Conservation (phyloP, 1,139 yeast genomes). For the Scheffersomyces insectosa region DNA sequence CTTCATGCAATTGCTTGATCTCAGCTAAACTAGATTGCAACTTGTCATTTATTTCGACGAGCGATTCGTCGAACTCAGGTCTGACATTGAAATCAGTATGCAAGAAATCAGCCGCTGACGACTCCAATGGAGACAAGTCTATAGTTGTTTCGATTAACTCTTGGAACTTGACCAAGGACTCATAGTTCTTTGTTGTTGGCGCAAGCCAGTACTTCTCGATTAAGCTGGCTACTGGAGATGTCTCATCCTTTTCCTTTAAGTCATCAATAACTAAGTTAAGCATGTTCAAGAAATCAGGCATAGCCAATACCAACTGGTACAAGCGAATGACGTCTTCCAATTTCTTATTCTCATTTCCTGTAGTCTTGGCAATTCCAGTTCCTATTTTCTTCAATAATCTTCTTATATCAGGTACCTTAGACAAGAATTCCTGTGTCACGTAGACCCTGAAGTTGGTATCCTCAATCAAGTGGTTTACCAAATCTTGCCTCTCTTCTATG, state of each 20-base stretch:
- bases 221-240: slow-evolving; percentile 25
- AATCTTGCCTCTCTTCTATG: slow-evolving; percentile 66
- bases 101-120: slow-evolving; percentile 37
- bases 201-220: slow-evolving; percentile 55
- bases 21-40: slow-evolving; percentile 55
- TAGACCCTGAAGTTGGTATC: slow-evolving; percentile 67
- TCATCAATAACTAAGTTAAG: slow-evolving; percentile 45
- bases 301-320: slow-evolving; percentile 70
- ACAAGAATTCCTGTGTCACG: slow-evolving; percentile 66
- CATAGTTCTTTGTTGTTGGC: slow-evolving; percentile 52
- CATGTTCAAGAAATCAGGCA: slow-evolving; percentile 66
- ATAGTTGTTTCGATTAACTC: slow-evolving; percentile 92
- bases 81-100: slow-evolving; percentile 75
- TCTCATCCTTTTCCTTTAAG: slow-evolving; percentile 9
- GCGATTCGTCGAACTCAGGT: slow-evolving; percentile 83
- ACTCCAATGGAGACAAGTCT: slow-evolving; percentile 77
- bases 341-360: slow-evolving; percentile 43
- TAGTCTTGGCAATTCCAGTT: slow-evolving; percentile 36
- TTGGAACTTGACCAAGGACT: slow-evolving; percentile 64
- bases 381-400: slow-evolving; percentile 67
- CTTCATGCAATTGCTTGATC: slow-evolving; percentile 61
- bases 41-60: slow-evolving; percentile 58
- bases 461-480: slow-evolving; percentile 72
- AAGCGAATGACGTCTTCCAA: slow-evolving; percentile 90
- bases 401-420: slow-evolving; percentile 79